Base-by-base conservation (phyloP, 495 filamentous ascomycete genomes). In the Lophium mytilinum region DNA sequence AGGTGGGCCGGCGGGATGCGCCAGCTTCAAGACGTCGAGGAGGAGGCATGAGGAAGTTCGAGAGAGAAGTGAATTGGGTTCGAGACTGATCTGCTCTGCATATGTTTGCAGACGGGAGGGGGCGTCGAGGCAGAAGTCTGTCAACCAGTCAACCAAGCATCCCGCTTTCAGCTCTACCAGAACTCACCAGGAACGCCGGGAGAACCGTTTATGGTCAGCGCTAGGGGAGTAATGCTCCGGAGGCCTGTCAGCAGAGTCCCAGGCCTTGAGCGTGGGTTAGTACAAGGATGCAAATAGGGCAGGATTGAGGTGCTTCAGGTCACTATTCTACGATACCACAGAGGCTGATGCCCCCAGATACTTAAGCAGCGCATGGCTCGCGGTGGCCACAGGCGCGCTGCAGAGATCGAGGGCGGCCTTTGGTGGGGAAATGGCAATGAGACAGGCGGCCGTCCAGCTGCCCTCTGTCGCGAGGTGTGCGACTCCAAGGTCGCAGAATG, bases 261-360 rank as follows among this genome's bases (percentile, higher is more conserved):
- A 35, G 52, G 21, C 9, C 24, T 30, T 11, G 45, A 39, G 17
- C 48, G 56, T 52, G 61, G 61, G 55, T 63, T 59, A 56, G 56
- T 53, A 63, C 56, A 58, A 53, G 61, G 61, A 45, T 63, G 54
- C 59, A 63, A 63, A 57, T 63, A 63, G 59, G 56, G 34, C 51
- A 47, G 56, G 61, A 55, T 34, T 33, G 51, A 53, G 37, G 9
- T 36, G n/a, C 17, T 30, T 63, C 61, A 63, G 61, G 61, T 56
- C 46, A n/a, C n/a, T n/a, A n/a, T n/a, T 39, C 56, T 53, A 48
- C 45, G 21, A 8, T 9, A 19, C 45, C 45, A 24, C 15, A 48
- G 17, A 30, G 18, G 9, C 33, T 11, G 45, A 48, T 7, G 45
- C 45, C 45, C 30, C 33, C 45, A 24, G 24, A 30, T 30, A 30